Base-by-base conservation (phyloP, 2,329 filamentous ascomycete species). In the Diaporthe australafricana region DNA sequence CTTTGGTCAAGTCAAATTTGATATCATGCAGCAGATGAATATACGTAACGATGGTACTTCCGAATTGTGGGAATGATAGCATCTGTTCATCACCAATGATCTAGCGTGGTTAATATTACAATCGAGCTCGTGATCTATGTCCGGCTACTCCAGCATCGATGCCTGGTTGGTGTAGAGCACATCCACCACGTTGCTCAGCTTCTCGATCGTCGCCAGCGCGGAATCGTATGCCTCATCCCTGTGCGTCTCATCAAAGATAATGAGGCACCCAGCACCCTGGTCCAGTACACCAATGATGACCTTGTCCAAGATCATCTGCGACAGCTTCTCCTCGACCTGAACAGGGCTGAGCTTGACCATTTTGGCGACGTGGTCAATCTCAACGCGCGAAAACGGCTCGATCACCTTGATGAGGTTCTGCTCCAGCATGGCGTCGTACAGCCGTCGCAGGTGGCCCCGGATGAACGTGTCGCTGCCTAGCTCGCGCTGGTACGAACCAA, bases 361-460 rank as follows among this genome's bases (percentile, higher is more conserved):
- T 87, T 96, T 95, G 77, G 96, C 96, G 78, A 99, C 94, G 82
- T 99, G 96, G 78, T 92, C 93, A 78, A 99, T 97, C 85, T 99
- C 96, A 68, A 99, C 96, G 74, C 95, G 91, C 79, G 94, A 97
- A 86, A 98, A 99, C 27, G 96, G 96, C 88, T 99, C 96, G 81
- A 99, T 99, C 75, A 99, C 96, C 88, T 99, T 98, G 89, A 98
- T 97, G 52, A 99, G 89, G 84, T 99, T 99, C 89, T 99, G 96
- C 87, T 99, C 96, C 80, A 99, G 85, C 95, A 99, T 98, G 81
- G 95, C 94, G 83, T 99, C 96, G 86, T 99, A 99, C 66, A 99
- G 88, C 65, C 95, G 93, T 73, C 95, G 94, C 76, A 99, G 91
- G 85, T 99, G 96, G 84, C 96, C 98, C 75, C 96, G 94, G 83